phyloP scores from a whole-genome alignment of 108 stramenopile genomes.

The Epithemia pelagica region DNA sequence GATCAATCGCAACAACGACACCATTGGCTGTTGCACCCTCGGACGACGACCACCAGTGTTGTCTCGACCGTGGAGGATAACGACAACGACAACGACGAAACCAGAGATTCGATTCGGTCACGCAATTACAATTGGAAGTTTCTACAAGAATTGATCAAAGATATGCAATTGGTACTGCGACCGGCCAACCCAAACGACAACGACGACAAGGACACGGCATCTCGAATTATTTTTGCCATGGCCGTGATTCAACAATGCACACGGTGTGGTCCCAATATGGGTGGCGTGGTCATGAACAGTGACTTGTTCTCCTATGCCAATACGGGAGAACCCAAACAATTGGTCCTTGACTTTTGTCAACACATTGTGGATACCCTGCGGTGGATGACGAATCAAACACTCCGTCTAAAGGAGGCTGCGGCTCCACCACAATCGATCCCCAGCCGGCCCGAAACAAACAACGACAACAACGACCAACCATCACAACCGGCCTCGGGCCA shows the following conservation, averaged over 20 bases:
- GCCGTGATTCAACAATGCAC: constrained; percentile 87
- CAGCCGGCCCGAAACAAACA: not conserved
- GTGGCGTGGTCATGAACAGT: constrained; percentile 86
- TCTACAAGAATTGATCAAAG: constrained; percentile 54
- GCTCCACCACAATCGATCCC: not conserved
- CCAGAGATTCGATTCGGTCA: too few species aligned
- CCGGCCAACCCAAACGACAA: constrained; percentile 39
- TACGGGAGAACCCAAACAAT: constrained; percentile 73
- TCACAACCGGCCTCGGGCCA: not conserved
- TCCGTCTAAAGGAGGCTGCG: not conserved
- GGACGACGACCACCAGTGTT: too few species aligned
- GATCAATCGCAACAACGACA: constrained; percentile 70
- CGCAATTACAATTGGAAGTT: constrained; percentile 78
- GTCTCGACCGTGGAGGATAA: not conserved
- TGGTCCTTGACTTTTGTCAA: constrained; percentile 69
- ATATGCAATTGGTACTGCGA: constrained; percentile 45
- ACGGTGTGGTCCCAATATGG: constrained; percentile 85
- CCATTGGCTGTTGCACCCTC: constrained; percentile 65
- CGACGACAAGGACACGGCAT: constrained; percentile 31
- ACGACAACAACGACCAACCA: not conserved
- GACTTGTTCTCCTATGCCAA: constrained; percentile 79
- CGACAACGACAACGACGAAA: too few species aligned
- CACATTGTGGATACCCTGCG: constrained; percentile 67
- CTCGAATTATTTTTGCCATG: constrained; percentile 52
- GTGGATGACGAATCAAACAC: constrained; percentile 60